Conservation (phyloP, 306 rosid genomes). For the Gleditsia sinensis region DNA sequence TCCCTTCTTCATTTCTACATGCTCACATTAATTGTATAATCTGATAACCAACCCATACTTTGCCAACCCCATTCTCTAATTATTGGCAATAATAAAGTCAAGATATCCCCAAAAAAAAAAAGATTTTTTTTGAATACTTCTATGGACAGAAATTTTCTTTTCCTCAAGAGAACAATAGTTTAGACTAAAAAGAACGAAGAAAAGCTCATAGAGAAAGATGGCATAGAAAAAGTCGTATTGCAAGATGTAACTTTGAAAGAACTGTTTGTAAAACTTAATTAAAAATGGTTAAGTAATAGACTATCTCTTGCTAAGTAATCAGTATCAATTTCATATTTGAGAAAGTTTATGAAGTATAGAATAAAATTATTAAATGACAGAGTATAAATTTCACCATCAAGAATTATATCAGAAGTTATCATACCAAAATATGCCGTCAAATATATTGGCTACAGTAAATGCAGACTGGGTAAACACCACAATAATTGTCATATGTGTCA, state of each 20-base stretch:
- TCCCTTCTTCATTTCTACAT: background rate
- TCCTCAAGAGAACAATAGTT: background rate
- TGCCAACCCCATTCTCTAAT: background rate
- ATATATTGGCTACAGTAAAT: constrained; percentile 91
- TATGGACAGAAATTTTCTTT: background rate
- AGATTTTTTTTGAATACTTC: background rate
- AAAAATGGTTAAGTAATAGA: too few relatives aligned
- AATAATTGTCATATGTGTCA: constrained; percentile 98
- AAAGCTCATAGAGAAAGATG: constrained; percentile 2
- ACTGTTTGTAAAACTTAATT: background rate
- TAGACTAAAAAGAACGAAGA: background rate
- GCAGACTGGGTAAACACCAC: constrained; percentile 93
- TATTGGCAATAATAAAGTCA: background rate
- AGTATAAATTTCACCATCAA: constrained; percentile 16
- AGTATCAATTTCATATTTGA: background rate
- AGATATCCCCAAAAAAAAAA: background rate
- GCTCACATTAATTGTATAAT: background rate
- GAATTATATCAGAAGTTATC: constrained; percentile 32
- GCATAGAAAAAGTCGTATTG: background rate
- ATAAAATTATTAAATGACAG: background rate
- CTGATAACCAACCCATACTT: background rate
- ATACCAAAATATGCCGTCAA: constrained; percentile 97
- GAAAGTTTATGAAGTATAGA: background rate
- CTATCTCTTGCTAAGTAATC: background rate
- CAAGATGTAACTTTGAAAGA: background rate